A percentile compares a stretch with the other conserved stretches of the same genome.
Conservation (phyloP, 2,329 filamentous ascomycete genomes). For the Didymosphaeria variabile region DNA sequence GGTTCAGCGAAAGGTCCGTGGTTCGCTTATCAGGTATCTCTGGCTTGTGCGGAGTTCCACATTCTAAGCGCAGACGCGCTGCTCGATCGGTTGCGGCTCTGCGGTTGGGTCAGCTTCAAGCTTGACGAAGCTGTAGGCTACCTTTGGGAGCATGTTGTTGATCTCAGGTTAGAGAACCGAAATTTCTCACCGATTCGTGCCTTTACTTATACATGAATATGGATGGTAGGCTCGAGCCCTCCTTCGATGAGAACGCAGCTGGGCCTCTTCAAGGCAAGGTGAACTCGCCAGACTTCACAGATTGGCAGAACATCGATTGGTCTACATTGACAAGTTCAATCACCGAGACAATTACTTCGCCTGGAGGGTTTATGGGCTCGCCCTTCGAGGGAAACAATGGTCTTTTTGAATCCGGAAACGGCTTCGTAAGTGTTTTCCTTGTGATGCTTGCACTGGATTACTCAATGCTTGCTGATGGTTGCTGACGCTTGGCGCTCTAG, state of each 20-base stretch:
- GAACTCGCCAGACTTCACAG: slow-evolving; percentile 36
- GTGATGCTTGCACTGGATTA: slow-evolving; percentile 9
- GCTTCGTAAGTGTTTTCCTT: slow-evolving; percentile 30
- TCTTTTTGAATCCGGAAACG: slow-evolving; percentile 28
- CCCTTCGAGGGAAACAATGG: slow-evolving; percentile 17
- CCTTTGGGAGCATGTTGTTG: slow-evolving; percentile 43
- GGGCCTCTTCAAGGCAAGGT: slow-evolving; percentile 44
- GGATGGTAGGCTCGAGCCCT: slow-evolving; percentile 41
- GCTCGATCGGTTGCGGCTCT: slow-evolving; percentile 42
- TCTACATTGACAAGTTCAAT: slow-evolving; percentile 24
- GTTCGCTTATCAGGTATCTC: slow-evolving; percentile 45
- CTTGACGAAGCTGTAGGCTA: slow-evolving; percentile 41
- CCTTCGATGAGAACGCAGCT: slow-evolving; percentile 30
- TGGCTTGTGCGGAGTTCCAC: slow-evolving; percentile 44
- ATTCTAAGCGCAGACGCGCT: slow-evolving; percentile 36
- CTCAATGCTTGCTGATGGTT: slow-evolving; percentile 21
- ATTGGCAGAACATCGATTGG: slow-evolving; percentile 47
- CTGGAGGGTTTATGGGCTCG: slow-evolving; percentile 12
- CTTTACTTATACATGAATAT: slow-evolving; percentile 45
- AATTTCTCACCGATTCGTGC: slow-evolving; percentile 35
- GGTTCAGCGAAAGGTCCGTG: slow-evolving; percentile 41
- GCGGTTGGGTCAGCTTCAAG: slow-evolving; percentile 51
- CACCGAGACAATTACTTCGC: slow-evolving; percentile 4
- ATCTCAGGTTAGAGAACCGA: slow-evolving; percentile 48
- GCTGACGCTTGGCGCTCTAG: slow-evolving; percentile 31